Evolutionary conservation across 192 early-diverging fungal species (phyloP), one percentile per base, ranked within the genome.

Genomic region (Coemansia sp.): DNA sequence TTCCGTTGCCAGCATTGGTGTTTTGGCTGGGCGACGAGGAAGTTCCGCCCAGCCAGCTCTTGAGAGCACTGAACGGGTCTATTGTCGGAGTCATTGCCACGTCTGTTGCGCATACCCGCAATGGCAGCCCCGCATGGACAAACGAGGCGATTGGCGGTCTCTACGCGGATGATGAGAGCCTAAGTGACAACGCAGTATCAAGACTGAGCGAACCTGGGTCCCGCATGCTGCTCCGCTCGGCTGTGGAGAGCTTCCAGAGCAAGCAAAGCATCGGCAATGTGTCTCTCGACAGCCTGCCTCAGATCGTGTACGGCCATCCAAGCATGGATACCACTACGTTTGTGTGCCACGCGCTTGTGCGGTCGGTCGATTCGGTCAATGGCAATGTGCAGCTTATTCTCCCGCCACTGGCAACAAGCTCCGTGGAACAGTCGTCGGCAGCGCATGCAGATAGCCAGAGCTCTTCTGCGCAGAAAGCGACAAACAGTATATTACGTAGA

Each of bases 31-130:
- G 89, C 32, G 89, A 86, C 59, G 89, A 88, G 59, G 90, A 95
- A 26, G 85, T 99, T 4, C 89, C 92, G 9, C 76, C 84, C 3
- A 90, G 89, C 65, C 94, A 99, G 72, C 63, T 92, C 3, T 75
- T 95, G 32, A 86, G 91, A 65, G 91, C 92, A 0, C 80, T 97
- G 21, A 99, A 97, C 75, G 95, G 93, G 3, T 85, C 85, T 37
- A 44, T 98, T 6, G 94, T 98, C 0, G 95, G 86, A 1, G 77
- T 98, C 5, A 85, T 95, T 9, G 86, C 68, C 8, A 70, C 75
- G 23, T 66, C 74, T 0, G 58, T 50, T n/a, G 70, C 65, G 19
- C 77, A 70, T 6, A 64, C 57, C 39, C 44, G 9, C 13, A 52
- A 74, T 2, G 44, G 47, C 10, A 71, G 65, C 0, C 74, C 72